A percentile compares a stretch with the other conserved stretches of the same genome.
Conservation (phyloP, 352 stramenopile species). For the Lagenidium giganteum region DNA sequence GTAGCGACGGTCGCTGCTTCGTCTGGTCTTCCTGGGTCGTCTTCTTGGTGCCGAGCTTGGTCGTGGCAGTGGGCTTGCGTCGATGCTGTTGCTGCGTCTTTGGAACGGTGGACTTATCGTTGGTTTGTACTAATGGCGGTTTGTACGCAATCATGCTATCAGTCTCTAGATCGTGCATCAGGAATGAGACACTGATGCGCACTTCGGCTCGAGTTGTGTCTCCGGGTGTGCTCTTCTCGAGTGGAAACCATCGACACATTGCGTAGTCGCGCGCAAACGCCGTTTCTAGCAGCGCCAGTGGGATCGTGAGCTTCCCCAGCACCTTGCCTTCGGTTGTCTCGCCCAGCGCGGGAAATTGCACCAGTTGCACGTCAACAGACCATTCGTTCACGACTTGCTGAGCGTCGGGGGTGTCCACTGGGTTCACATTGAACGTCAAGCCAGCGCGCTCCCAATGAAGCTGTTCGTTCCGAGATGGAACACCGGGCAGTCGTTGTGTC, state of each 20-base stretch:
- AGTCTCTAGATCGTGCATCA: conserved; percentile 19
- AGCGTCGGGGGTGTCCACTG: no score
- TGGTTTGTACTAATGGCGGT: no score
- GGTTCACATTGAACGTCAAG: no score
- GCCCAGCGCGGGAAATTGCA: no score
- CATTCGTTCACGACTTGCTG: no score
- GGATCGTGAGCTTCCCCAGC: conserved; percentile 32
- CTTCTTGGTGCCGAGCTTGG: background rate
- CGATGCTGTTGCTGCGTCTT: background rate
- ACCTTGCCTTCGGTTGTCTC: no score
- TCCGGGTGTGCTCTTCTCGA: conserved; percentile 27
- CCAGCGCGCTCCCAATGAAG: no score
- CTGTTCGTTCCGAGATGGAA: no score
- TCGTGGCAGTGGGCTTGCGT: background rate
- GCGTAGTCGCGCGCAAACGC: conserved; percentile 35
- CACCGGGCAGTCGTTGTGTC: no score
- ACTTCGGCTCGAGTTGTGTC: conserved; percentile 39
- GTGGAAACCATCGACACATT: conserved; percentile 56
- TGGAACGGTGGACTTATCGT: no score
- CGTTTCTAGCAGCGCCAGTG: conserved; percentile 43
- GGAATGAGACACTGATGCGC: conserved; percentile 27
- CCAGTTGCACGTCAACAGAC: no score
- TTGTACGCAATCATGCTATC: conserved; percentile 30
- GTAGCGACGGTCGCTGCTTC: conserved; percentile 14
- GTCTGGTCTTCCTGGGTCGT: background rate